Evolutionary conservation across 1,284 basidiomycete genomes (phyloP).

Genomic region (Rhodotorula sp.): DNA sequence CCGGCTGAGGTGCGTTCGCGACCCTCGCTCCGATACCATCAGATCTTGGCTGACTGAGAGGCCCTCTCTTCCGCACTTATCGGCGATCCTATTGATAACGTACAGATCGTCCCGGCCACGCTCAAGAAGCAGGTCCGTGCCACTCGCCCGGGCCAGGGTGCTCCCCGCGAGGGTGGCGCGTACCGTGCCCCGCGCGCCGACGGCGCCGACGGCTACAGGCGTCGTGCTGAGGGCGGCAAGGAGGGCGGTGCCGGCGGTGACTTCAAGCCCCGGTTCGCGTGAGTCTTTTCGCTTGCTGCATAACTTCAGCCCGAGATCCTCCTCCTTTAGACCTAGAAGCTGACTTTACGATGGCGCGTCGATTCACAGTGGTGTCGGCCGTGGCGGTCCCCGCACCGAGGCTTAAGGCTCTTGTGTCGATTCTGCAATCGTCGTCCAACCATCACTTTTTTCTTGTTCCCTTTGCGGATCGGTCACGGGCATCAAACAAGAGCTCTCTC

Average conservation of each 20-base stretch:
- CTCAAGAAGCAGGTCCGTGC: slow-evolving; percentile 89
- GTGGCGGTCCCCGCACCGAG: slow-evolving; percentile 65
- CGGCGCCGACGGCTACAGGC: slow-evolving; percentile 75
- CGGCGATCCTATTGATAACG: no score
- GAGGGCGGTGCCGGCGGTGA: slow-evolving; percentile 41
- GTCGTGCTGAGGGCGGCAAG: slow-evolving; percentile 53
- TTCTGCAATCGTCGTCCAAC: not conserved
- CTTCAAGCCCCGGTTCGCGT: slow-evolving; percentile 44
- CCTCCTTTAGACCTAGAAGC: slow-evolving; percentile 46
- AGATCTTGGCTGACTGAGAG: no score
- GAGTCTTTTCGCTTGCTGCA: not conserved
- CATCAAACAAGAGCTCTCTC: no score
- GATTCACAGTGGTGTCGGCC: slow-evolving; percentile 72
- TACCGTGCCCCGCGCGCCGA: slow-evolving; percentile 68
- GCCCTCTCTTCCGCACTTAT: no score
- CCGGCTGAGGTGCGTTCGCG: slow-evolving; percentile 59
- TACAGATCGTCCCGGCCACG: slow-evolving; percentile 82
- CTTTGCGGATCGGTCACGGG: not conserved
- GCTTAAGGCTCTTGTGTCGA: slow-evolving; percentile 24
- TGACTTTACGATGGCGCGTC: no score
- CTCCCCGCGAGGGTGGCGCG: slow-evolving; percentile 60
- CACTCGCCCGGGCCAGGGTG: slow-evolving; percentile 56
- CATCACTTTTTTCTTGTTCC: not conserved
- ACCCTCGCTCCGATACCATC: no score
- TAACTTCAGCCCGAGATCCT: not conserved